phyloP scores from a whole-genome alignment of 805 yeast species.

The Danielia reshetovae region DNA sequence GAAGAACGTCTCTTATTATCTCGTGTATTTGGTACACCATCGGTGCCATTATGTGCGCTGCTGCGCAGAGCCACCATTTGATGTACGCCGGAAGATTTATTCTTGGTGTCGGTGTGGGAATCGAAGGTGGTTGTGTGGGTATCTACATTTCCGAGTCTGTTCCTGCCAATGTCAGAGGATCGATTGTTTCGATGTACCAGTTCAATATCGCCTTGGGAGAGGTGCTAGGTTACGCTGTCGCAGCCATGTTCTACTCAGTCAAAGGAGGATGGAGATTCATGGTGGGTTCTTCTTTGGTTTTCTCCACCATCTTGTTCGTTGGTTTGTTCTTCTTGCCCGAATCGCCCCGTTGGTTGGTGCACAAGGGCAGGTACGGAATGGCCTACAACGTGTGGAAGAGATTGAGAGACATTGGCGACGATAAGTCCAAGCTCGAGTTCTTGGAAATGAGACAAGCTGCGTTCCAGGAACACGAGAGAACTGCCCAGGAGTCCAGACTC shows the following conservation, averaged over 20 bases:
- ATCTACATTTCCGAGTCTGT: conserved; percentile 59
- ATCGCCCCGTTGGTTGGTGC: conserved; percentile 57
- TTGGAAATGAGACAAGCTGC: conserved; percentile 54
- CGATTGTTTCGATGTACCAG: conserved; percentile 59
- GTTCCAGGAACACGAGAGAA: conserved; percentile 40
- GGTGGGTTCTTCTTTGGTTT: conserved; percentile 60
- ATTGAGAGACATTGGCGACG: conserved; percentile 45
- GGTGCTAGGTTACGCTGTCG: conserved; percentile 59
- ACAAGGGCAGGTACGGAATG: conserved; percentile 48
- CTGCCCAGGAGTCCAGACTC: conserved; percentile 29
- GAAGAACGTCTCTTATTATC: conserved; percentile 50
- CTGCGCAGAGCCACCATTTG: conserved; percentile 28
- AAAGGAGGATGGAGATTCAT: conserved; percentile 61
- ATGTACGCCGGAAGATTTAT: conserved; percentile 54
- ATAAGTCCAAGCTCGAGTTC: conserved; percentile 48
- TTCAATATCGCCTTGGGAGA: conserved; percentile 65
- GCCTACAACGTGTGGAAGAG: conserved; percentile 55
- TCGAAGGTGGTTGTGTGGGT: conserved; percentile 64
- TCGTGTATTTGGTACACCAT: conserved; percentile 59
- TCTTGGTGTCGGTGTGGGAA: conserved; percentile 62
- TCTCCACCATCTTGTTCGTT: conserved; percentile 47
- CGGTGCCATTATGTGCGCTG: conserved; percentile 57
- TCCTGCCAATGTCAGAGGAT: conserved; percentile 57
- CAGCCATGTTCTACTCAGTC: conserved; percentile 57
- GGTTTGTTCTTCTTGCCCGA: conserved; percentile 58